Evolutionary conservation across 2,329 filamentous ascomycete species (phyloP).

Genomic region (Blastomyces parvus): DNA sequence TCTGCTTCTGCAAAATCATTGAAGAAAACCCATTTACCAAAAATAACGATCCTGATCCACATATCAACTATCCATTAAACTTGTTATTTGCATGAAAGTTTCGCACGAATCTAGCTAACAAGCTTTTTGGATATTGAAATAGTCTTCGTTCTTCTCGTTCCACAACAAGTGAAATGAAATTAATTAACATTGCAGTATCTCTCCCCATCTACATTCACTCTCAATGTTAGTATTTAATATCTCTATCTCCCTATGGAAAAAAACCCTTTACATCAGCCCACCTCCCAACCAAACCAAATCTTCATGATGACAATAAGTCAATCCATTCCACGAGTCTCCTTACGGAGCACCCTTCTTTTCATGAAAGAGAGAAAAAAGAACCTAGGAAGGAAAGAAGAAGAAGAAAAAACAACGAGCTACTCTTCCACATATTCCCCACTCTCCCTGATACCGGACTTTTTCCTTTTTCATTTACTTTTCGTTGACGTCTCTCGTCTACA

Average conservation of each 20-base stretch:
- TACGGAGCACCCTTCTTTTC: conserved; percentile 31
- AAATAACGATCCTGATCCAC: conserved; percentile 41
- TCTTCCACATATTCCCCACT: conserved; percentile 19
- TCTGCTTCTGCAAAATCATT: conserved; percentile 53
- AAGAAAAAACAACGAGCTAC: not conserved
- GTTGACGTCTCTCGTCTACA: not conserved
- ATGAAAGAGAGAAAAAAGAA: conserved; percentile 13
- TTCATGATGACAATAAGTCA: conserved; percentile 52
- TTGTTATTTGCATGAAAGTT: not conserved
- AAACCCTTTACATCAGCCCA: not conserved
- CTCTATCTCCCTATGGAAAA: not conserved
- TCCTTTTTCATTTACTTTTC: conserved; percentile 1
- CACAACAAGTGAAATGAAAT: not conserved
- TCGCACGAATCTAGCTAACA: not conserved
- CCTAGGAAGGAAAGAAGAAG: not conserved
- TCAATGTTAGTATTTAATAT: not conserved
- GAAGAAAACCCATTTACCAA: conserved; percentile 50
- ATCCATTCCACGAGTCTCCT: conserved; percentile 52
- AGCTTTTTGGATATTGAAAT: not conserved
- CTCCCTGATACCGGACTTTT: conserved; percentile 39
- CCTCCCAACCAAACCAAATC: conserved; percentile 13
- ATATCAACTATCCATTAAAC: not conserved
- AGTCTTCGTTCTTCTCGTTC: not conserved
- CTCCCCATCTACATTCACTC: not conserved
- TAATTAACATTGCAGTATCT: not conserved